Evolutionary conservation across 2,329 filamentous ascomycete genomes (phyloP), one percentile per base, ranked within the genome.

Genomic region (Ophiostoma tasmaniense): DNA sequence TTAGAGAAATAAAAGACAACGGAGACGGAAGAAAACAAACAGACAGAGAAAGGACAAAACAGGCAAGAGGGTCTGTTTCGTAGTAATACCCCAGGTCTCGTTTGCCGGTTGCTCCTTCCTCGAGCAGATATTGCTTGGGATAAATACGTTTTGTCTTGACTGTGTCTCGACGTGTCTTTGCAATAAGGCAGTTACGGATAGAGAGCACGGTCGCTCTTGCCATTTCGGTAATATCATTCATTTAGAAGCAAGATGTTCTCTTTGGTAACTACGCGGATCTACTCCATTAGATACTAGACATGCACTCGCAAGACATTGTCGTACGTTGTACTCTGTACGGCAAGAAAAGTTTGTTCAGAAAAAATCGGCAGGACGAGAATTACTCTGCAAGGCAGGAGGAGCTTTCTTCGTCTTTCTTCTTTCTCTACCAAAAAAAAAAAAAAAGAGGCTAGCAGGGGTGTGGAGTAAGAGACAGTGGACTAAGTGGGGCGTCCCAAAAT

Each of bases 341-440:
- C 33, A 8, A 65, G 28, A 66, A 61, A 35, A 61, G 33, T 33
- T 33, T 33, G 33, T 33, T 33, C 33, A 62, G 42, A 37, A 55
- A 33, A 66, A 68, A 33, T 66, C 55, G n/a, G 55, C 68, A 59
- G 61, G 64, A 67, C 42, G 17, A 45, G 66, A 66, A 66, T 66
- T 70, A 66, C 66, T 65, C 64, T 67, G 67, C 66, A 71, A 72
- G 67, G 64, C 50, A 39, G 64, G 59, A 55, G 42, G 39, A 64
- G 61, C 3, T 42, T 13, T 42, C 39, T 42, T 42, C n/a, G n/a
- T 14, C 39, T 39, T 39, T 39, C 37, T 39, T 11, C 13, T n/a
- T n/a, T n/a, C 11, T 42, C 37, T 39, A 39, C 13, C 8, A 45
- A 20, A 45, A 20, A 45, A 20, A 45, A 66, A 67, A 67, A 65